phyloP scores from a whole-genome alignment of 768 basidiomycete species.

The Psilocybe sp. region DNA sequence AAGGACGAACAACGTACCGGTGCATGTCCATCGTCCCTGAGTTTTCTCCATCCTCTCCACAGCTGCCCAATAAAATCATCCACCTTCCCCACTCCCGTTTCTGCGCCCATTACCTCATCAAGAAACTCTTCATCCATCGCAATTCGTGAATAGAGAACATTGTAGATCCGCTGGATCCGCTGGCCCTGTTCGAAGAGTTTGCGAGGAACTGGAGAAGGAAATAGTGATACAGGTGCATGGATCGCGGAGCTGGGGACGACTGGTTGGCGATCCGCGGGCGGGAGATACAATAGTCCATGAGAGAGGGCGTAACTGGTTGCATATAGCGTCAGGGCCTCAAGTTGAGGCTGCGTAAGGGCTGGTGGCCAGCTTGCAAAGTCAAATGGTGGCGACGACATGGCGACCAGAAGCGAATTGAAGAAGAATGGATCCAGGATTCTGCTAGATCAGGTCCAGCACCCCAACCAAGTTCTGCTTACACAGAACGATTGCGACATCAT shows the following conservation, averaged over 20 bases:
- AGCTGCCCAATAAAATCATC: conserved; percentile 85
- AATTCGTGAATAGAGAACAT: conserved; percentile 80
- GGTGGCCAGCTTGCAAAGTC: conserved; percentile 76
- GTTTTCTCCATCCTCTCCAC: conserved; percentile 81
- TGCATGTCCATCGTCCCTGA: conserved; percentile 59
- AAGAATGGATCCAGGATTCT: neutral
- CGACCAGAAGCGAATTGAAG: neutral
- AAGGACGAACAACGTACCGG: conserved; percentile 30
- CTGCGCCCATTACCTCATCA: conserved; percentile 80
- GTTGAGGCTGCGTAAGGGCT: conserved; percentile 50
- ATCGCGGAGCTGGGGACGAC: conserved; percentile 66
- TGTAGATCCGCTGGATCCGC: conserved; percentile 73
- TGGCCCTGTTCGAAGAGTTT: conserved; percentile 63
- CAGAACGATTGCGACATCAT: conserved; percentile 20
- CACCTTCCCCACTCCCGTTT: conserved; percentile 71
- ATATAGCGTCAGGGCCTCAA: conserved; percentile 54
- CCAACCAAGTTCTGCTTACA: conserved; percentile 6
- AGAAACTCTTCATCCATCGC: conserved; percentile 79
- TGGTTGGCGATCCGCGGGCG: conserved; percentile 46
- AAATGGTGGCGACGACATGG: conserved; percentile 29
- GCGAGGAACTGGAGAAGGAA: conserved; percentile 86
- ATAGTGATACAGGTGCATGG: conserved; percentile 86
- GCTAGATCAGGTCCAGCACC: neutral
- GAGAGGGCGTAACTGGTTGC: conserved; percentile 85
- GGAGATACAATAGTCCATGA: conserved; percentile 82